Evolutionary conservation across 306 rosid genomes (phyloP).

Genomic region (Begonia loranthoides): DNA sequence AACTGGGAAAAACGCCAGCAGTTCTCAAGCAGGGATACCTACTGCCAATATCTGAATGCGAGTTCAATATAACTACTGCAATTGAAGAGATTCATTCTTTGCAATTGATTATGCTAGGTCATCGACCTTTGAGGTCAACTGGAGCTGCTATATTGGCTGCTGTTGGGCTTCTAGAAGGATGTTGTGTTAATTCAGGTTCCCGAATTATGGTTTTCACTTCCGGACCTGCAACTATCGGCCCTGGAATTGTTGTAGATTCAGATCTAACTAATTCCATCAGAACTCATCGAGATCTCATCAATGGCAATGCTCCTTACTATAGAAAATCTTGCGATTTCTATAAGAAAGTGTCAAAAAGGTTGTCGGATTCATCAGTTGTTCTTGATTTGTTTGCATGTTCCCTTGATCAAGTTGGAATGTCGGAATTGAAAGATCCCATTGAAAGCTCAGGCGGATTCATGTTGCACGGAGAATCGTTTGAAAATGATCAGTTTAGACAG

Average conservation of each 20-base stretch:
- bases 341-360: constrained; percentile 33
- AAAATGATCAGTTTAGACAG: constrained; percentile 49
- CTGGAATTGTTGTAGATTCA: constrained; percentile 57
- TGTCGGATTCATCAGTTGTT: constrained; percentile 40
- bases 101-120: constrained; percentile 7
- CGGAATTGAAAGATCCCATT: constrained; percentile 53
- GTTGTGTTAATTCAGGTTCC: constrained; percentile 45
- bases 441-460: constrained; percentile 74
- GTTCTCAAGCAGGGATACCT: constrained; percentile 48
- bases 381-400: constrained; percentile 79
- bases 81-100: constrained; percentile 66
- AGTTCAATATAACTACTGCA: constrained; percentile 54
- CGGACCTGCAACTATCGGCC: constrained; percentile 79
- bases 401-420: constrained; percentile 81
- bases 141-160: constrained; percentile 80
- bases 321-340: constrained; percentile 48
- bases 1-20: constrained; percentile 32
- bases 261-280: constrained; percentile 41
- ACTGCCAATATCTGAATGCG: constrained; percentile 65
- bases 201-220: constrained; percentile 81
- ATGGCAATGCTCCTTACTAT: constrained; percentile 35
- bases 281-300: constrained; percentile 62
- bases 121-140: constrained; percentile 57
- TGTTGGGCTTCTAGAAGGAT: constrained; percentile 68
- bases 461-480: constrained; percentile 70